Conservation (phyloP, 139 green algal species). For the Ulvella scutata region DNA sequence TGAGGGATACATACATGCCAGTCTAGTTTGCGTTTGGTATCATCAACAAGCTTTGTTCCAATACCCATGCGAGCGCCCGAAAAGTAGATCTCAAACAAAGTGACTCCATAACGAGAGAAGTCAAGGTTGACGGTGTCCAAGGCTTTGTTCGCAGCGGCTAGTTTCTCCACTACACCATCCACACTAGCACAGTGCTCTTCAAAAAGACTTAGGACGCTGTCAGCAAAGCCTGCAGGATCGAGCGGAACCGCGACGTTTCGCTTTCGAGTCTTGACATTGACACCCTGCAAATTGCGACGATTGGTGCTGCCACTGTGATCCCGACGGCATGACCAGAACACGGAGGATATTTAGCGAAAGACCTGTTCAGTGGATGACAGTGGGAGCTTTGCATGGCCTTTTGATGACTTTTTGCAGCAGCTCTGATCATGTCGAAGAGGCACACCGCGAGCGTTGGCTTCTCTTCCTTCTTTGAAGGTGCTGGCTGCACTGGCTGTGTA, state of each 20-base stretch:
- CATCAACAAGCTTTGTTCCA: conserved; percentile 46
- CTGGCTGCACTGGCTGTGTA: conserved; percentile 1
- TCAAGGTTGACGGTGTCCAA: conserved; percentile 73
- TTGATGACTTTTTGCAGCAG: neutral
- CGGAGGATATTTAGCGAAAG: neutral
- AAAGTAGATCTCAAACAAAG: conserved; percentile 90
- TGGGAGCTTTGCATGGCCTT: neutral
- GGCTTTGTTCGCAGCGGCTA: conserved; percentile 60
- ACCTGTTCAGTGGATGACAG: neutral
- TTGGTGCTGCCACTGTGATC: neutral
- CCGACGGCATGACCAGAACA: neutral
- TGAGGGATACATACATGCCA: conserved; percentile 27
- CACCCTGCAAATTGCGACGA: conserved; percentile 41
- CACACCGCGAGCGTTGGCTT: conserved; percentile 75
- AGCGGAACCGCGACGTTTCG: conserved; percentile 89
- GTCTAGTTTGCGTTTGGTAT: conserved; percentile 39
- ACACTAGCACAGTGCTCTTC: conserved; percentile 28
- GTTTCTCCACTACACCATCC: conserved; percentile 36
- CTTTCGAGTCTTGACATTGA: conserved; percentile 89
- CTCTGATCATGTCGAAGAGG: neutral
- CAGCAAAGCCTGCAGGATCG: conserved; percentile 82
- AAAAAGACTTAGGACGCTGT: conserved; percentile 73
- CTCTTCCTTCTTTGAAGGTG: conserved; percentile 52
- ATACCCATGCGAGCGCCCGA: conserved; percentile 58
- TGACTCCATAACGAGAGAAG: conserved; percentile 88